phyloP scores from a whole-genome alignment of 78 protist genomes.

The Dictyostelium intermedium region DNA sequence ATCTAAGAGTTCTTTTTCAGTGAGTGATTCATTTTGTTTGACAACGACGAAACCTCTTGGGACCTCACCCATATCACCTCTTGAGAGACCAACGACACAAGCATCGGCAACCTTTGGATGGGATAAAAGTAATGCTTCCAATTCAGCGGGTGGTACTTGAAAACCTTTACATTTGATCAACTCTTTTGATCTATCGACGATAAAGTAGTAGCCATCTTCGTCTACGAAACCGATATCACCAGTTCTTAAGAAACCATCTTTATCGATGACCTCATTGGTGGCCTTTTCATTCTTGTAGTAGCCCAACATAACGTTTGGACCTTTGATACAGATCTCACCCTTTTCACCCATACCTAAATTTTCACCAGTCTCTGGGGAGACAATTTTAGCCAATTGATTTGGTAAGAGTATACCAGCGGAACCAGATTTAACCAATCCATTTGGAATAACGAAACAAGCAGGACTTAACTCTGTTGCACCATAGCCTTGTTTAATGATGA shows the following conservation, averaged over 20 bases:
- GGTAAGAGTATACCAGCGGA: slow-evolving; percentile 63
- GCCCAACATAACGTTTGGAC: slow-evolving; percentile 94
- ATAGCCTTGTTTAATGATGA: slow-evolving; percentile 83
- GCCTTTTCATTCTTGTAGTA: slow-evolving; percentile 83
- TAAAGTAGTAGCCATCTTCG: slow-evolving; percentile 64
- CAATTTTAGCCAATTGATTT: slow-evolving; percentile 35
- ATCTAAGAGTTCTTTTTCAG: slow-evolving; percentile 64
- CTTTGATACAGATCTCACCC: slow-evolving; percentile 76
- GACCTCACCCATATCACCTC: slow-evolving; percentile 88
- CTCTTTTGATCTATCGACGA: slow-evolving; percentile 88
- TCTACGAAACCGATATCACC: slow-evolving; percentile 93
- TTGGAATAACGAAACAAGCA: slow-evolving; percentile 24
- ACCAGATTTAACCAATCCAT: slow-evolving; percentile 20
- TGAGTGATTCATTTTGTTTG: slow-evolving; percentile 20
- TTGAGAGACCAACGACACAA: slow-evolving; percentile 85
- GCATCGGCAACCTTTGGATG: slow-evolving; percentile 87
- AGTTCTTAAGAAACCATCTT: slow-evolving; percentile 91
- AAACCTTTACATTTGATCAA: slow-evolving; percentile 91
- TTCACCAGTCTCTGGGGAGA: slow-evolving; percentile 23
- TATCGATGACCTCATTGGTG: slow-evolving; percentile 60
- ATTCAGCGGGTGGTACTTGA: slow-evolving; percentile 97
- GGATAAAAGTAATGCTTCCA: slow-evolving; percentile 88
- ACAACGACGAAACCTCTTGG: slow-evolving; percentile 93
- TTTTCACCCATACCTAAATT: slow-evolving; percentile 6
- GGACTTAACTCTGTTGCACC: slow-evolving; percentile 94